A percentile compares a stretch with the other conserved stretches of the same genome.
phyloP scores from a whole-genome alignment of 2,329 filamentous ascomycete genomes.

The Aphanoascus verrucosus region DNA sequence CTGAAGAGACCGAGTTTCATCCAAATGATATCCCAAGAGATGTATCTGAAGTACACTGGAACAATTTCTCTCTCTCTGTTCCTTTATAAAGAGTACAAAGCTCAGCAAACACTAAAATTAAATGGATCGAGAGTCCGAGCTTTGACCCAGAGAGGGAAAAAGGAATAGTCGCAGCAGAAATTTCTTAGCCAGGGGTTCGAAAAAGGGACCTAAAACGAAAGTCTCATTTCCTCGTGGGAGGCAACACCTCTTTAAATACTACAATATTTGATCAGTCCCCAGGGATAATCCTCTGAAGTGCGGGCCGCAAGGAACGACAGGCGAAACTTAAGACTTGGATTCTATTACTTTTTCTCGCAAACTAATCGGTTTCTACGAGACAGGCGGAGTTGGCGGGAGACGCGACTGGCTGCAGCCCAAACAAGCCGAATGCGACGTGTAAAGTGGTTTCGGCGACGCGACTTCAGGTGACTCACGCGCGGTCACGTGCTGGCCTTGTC shows the following conservation, averaged over 20 bases:
- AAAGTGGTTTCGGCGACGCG: constrained; percentile 13
- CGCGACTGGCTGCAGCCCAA: constrained; percentile 10
- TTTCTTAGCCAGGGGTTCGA: constrained; percentile 7
- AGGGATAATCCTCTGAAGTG: background rate
- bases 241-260: constrained; percentile 2
- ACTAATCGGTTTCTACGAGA: background rate
- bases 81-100: background rate
- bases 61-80: background rate
- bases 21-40: background rate
- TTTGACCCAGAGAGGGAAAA: background rate
- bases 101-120: background rate
- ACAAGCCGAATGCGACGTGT: constrained; percentile 12
- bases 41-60: background rate
- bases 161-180: background rate
- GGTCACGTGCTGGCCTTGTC: constrained; percentile 4
- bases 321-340: background rate
- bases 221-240: constrained; percentile 4
- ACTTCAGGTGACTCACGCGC: constrained; percentile 17
- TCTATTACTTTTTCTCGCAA: background rate
- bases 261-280: background rate
- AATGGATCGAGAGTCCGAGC: background rate
- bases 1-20: background rate
- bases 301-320: background rate
- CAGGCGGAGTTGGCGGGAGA: background rate
- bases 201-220: background rate